Conservation (phyloP, 768 basidiomycete genomes). For the Tricholoma furcatifolium region DNA sequence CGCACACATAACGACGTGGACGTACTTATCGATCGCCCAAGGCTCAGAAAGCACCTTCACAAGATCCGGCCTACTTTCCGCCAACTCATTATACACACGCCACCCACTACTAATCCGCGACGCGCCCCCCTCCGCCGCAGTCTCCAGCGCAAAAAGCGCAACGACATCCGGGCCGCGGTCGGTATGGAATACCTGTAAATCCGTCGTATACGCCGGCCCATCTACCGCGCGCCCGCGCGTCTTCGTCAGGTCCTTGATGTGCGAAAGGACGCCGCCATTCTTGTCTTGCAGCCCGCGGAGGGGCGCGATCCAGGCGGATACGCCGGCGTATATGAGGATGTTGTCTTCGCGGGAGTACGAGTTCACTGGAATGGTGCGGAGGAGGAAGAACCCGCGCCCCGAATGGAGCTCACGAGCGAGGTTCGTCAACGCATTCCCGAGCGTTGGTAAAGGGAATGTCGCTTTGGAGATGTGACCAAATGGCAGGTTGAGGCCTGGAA, state of each 20-base stretch:
- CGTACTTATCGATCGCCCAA: constrained; percentile 41
- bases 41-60: constrained; percentile 38
- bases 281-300: constrained; percentile 21
- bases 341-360: constrained; percentile 23
- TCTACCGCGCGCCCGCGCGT: constrained; percentile 17
- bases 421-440: constrained; percentile 17
- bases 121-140: constrained; percentile 41
- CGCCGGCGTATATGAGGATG: constrained; percentile 22
- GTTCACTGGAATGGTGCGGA: constrained; percentile 22
- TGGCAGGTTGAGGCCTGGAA: constrained; percentile 23
- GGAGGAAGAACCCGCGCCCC: constrained; percentile 25
- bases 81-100: constrained; percentile 46
- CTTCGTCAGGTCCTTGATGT: constrained; percentile 23
- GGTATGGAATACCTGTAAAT: constrained; percentile 26
- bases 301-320: constrained; percentile 22
- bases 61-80: constrained; percentile 42
- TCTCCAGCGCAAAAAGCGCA: constrained; percentile 39
- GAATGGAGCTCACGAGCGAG: constrained; percentile 21
- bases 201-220: constrained; percentile 24
- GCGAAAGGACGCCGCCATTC: constrained; percentile 21
- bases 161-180: constrained; percentile 19
- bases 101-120: constrained; percentile 44
- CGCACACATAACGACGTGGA: neutral
- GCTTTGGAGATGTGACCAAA: constrained; percentile 28
- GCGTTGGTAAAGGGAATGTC: constrained; percentile 25